Percentiles rank a stretch among this genome's conserved stretches.
Evolutionary conservation across 164 flowering plant genomes (phyloP).

Genomic region (Umbilicus rupestris): DNA sequence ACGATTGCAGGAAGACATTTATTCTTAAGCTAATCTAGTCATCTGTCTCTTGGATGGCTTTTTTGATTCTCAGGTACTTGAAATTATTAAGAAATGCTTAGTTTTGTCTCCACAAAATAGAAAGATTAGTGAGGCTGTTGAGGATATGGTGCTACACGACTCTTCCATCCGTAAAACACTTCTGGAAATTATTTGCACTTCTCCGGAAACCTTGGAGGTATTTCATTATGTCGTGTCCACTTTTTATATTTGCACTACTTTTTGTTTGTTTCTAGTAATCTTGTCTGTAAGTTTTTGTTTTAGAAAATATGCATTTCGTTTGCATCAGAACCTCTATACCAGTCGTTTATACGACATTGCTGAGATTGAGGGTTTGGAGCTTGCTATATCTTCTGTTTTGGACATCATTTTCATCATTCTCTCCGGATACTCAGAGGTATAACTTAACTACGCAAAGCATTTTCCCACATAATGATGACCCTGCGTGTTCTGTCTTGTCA

Average conservation of each 20-base stretch:
- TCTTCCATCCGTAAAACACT: conserved; percentile 69
- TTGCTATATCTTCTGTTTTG: conserved; percentile 54
- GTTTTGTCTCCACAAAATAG: conserved; percentile 20
- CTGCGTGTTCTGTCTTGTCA: background rate
- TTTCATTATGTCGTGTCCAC: conserved; percentile 8
- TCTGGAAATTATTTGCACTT: conserved; percentile 57
- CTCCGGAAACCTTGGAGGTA: conserved; percentile 63
- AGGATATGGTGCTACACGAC: conserved; percentile 51
- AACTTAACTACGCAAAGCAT: background rate
- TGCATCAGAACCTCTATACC: conserved; percentile 48
- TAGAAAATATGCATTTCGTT: background rate
- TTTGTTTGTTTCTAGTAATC: background rate
- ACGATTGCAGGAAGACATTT: background rate
- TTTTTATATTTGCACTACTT: background rate
- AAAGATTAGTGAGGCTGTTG: conserved; percentile 41
- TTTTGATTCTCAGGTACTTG: conserved; percentile 49
- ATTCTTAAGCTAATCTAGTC: background rate
- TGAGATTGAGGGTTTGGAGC: conserved; percentile 78
- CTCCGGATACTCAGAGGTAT: conserved; percentile 50
- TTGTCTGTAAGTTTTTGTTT: background rate
- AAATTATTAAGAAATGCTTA: conserved; percentile 62
- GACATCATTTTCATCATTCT: conserved; percentile 54
- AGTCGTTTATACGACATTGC: conserved; percentile 50
- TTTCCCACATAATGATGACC: background rate
- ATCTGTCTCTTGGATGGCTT: background rate